Evolutionary conservation across 2,329 filamentous ascomycete species (phyloP).

Genomic region (Raffaelea ambrosiae): DNA sequence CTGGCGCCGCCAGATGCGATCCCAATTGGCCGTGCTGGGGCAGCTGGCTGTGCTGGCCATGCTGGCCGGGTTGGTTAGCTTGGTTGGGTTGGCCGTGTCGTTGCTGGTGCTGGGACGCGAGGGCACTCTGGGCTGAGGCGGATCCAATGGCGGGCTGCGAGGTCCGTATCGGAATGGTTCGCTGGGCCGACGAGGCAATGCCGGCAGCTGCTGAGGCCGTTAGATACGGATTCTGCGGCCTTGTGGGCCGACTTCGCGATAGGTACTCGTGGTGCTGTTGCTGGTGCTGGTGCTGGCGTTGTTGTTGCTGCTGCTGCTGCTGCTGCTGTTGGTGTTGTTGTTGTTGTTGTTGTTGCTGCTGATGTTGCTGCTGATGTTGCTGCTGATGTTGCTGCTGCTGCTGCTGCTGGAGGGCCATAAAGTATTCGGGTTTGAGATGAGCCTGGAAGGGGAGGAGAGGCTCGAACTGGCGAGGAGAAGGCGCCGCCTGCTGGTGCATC

Average conservation of each 20-base stretch:
- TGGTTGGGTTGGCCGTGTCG: conserved; percentile 17
- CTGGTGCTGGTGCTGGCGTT: conserved; percentile 10
- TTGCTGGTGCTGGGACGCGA: conserved; percentile 15
- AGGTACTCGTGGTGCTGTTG: conserved; percentile 12
- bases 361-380: conserved; percentile 10
- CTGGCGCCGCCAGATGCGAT: neutral
- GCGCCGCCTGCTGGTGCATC: conserved; percentile 40
- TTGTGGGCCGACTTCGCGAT: conserved; percentile 7
- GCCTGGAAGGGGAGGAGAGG: conserved; percentile 21
- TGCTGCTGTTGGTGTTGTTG: conserved; percentile 7
- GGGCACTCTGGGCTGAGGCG: conserved; percentile 15
- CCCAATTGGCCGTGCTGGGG: neutral
- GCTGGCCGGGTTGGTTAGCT: conserved; percentile 15
- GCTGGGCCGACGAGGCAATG: neutral
- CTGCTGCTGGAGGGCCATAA: conserved; percentile 15
- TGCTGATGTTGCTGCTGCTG: conserved; percentile 13
- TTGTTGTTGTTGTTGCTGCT: conserved; percentile 8
- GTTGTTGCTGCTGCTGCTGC: conserved; percentile 6
- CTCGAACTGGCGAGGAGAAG: conserved; percentile 30
- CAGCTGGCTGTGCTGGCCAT: neutral
- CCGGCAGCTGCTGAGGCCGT: neutral
- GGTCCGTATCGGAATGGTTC: conserved; percentile 26
- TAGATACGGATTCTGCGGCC: neutral
- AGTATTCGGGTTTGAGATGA: conserved; percentile 20
- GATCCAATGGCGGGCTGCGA: conserved; percentile 20